Base-by-base conservation (phyloP, 2,329 filamentous ascomycete species). In the Whalleya microplaca region DNA sequence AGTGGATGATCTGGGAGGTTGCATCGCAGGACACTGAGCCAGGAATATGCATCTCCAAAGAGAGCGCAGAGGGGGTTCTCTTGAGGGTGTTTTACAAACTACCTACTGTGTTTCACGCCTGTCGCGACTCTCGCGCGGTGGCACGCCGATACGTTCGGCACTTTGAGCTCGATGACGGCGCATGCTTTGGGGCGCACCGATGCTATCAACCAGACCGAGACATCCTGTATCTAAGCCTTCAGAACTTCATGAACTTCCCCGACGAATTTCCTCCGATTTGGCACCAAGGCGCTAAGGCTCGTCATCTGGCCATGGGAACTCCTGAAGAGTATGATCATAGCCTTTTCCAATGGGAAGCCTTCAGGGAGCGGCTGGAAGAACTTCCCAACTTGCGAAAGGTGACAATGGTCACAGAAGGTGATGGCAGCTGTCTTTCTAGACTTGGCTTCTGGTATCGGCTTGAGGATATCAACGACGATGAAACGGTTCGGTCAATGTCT, bases 1-100 rank as follows among this genome's bases (percentile, higher is more conserved):
- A 44, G 42, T 8, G 23, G 14, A 37, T 47, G 47, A 51, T 55
- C n/a, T 55, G 43, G 53, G 19, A 51, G 42, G 53, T 41, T 5
- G 47, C 47, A 19, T 14, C 29, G 19, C 16, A 42, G 21, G 20
- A 51, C 8, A 23, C 18, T 2, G 43, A 41, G 29, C 21, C 18
- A 43, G 47, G 53, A 29, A 8, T 55, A 43, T 55, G 53, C 19
- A 32, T 55, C 23, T 27, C 47, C 12, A 46, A 14, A 47, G 18
- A 40, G n/a, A 48, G 14, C 32, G n/a, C 27, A n/a, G 21, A 29
- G 19, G 9, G 20, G 21, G 12, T 8, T 51, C 53, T 20, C 16
- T 20, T 56, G 40, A n/a, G 40, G 3, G 48, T 51, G n/a, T 37
- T 47, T 21, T 41, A 19, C 23, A 14, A 18, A 21, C 43, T 51